Evolutionary conservation across 495 filamentous ascomycete genomes (phyloP).

Genomic region (Hypoxylon perforatum): DNA sequence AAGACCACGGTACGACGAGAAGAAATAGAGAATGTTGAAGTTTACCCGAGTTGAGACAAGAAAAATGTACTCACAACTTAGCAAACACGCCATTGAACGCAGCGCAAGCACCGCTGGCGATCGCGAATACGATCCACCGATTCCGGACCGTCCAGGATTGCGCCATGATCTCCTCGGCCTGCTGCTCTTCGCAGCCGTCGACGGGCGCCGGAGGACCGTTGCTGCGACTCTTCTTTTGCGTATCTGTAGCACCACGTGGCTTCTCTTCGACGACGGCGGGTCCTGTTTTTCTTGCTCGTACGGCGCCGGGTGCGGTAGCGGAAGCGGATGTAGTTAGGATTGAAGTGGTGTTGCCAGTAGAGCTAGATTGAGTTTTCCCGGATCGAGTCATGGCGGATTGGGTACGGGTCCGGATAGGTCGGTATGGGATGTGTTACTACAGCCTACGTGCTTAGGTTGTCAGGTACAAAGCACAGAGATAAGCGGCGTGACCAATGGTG

Average conservation of each 20-base stretch:
- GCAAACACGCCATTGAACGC: slow-evolving; percentile 96
- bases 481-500: background rate
- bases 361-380: slow-evolving; percentile 24
- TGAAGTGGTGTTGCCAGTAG: slow-evolving; percentile 9
- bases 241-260: background rate
- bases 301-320: background rate
- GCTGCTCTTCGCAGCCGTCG: slow-evolving; percentile 1
- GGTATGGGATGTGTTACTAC: slow-evolving; percentile 5
- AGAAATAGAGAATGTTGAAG: too few species aligned
- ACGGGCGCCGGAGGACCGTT: background rate
- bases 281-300: slow-evolving; percentile 9
- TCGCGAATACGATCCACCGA: slow-evolving; percentile 83
- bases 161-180: slow-evolving; percentile 17
- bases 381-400: slow-evolving; percentile 29
- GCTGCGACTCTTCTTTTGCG: slow-evolving; percentile 3
- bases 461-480: slow-evolving; percentile 1
- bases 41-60: background rate
- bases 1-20: too few species aligned
- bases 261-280: background rate
- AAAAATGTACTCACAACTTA: slow-evolving; percentile 74
- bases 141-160: slow-evolving; percentile 52
- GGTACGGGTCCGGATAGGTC: slow-evolving; percentile 27
- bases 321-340: slow-evolving; percentile 17
- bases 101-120: slow-evolving; percentile 89
- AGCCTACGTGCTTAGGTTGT: background rate